Conservation (phyloP, 1,139 yeast species). For the Pichia sorboxylosa region DNA sequence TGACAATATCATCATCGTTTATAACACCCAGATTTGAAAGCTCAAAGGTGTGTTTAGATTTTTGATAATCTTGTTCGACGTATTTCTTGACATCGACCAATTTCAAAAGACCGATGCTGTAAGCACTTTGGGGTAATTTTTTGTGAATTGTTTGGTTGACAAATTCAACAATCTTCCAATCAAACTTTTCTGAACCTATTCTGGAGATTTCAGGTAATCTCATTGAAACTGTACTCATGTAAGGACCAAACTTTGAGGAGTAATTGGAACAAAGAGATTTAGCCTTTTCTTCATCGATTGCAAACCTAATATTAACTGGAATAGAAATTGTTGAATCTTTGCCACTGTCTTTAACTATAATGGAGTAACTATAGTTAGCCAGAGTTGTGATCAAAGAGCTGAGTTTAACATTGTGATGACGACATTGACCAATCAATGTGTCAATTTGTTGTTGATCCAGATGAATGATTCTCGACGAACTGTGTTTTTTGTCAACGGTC, state of each 20-base stretch:
- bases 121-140: slow-evolving; percentile 4
- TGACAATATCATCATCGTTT: not conserved
- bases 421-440: slow-evolving; percentile 2
- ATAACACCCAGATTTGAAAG: slow-evolving; percentile 9
- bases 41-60: slow-evolving; percentile 3
- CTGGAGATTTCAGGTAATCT: slow-evolving; percentile 7
- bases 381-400: slow-evolving; percentile 8
- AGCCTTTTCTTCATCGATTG: not conserved
- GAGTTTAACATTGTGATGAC: slow-evolving; percentile 8
- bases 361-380: slow-evolving; percentile 5
- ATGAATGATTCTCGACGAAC: not conserved
- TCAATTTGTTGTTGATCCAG: not conserved
- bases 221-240: slow-evolving; percentile 7
- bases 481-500: not conserved
- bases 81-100: slow-evolving; percentile 7
- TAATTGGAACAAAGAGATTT: not conserved
- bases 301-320: slow-evolving; percentile 8
- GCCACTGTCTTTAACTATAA: slow-evolving; percentile 4
- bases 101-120: slow-evolving; percentile 7
- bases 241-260: slow-evolving; percentile 8
- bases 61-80: slow-evolving; percentile 2
- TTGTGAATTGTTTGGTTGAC: slow-evolving; percentile 7
- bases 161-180: slow-evolving; percentile 10
- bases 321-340: slow-evolving; percentile 8
- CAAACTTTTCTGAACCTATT: slow-evolving; percentile 1